Base-by-base conservation (phyloP, 305 asterid species). In the Vinca major region DNA sequence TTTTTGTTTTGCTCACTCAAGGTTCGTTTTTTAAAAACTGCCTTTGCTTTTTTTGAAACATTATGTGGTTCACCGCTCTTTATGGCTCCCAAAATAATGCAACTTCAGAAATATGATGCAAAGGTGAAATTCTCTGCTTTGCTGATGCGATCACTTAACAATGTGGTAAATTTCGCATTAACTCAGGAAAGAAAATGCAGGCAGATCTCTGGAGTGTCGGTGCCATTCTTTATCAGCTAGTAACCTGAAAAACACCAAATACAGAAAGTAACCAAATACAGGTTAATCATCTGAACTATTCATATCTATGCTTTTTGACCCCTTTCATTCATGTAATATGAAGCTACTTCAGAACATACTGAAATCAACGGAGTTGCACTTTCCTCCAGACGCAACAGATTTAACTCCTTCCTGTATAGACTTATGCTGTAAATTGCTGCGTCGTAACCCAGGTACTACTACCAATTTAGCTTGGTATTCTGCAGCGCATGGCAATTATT, bases 41-140 rank as follows among this genome's bases (percentile, higher is more conserved):
- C 33, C 33, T 26, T 26, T 26, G 33, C 33, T 26, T 62, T 77
- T 74, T 71, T 96, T 40, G 96, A 89, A 76, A 93, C 99, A 75
- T 56, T 93, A 44, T 93, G 99, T 74, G 99, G 99, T 81, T 93
- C 99, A 21, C 99, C 99, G 17, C 79, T 93, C 44, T 93, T 89
- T 86, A 93, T 93, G 99, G 99, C 99, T 83, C 99, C 99, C 54
- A 97, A 93, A 81, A 88, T 93, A 77, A 91, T 93, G 99, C 97
- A 83, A 83, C 83, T 70, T 67, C 91, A 86, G 78, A 90, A 91
- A 80, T 90, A 93, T 72, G 99, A 93, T 69, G 96, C 99, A 50
- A 93, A 93, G 95, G 99, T 93, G 85, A 83, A 73, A 69, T 79
- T 66, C 40, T 67, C 52, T 68, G 63, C 43, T 68, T 54, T 71